Percentiles rank a stretch among this genome's conserved stretches.
These are phyloP conservation scores for Colletotrichum sojae DNA, from an alignment of 2,329 filamentous ascomycete species.

Conservation along the genomic window DNA sequence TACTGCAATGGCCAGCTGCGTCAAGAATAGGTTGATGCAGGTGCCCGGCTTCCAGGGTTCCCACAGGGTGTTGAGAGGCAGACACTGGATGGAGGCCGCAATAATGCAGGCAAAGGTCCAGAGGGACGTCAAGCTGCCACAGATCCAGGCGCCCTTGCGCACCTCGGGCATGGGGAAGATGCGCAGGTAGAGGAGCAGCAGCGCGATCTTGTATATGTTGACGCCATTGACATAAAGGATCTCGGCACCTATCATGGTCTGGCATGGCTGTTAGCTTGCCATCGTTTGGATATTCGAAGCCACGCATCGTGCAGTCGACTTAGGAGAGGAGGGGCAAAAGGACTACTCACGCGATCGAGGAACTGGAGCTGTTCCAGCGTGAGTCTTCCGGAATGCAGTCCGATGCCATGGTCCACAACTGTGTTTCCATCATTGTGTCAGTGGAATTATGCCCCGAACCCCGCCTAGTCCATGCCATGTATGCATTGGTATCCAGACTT, in stretches of 20 bases:
- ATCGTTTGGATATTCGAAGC: neutral
- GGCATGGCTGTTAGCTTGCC: neutral
- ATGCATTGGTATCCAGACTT: neutral
- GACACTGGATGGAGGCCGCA: conserved; percentile 30
- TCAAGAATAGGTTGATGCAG: conserved; percentile 37
- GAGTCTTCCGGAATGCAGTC: conserved; percentile 31
- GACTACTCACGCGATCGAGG: conserved; percentile 24
- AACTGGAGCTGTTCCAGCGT: conserved; percentile 30
- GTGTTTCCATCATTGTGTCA: neutral
- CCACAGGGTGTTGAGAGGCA: conserved; percentile 30
- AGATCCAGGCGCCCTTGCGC: conserved; percentile 40
- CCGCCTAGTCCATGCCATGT: too few species aligned
- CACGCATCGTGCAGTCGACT: too few species aligned
- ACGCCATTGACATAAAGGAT: conserved; percentile 39
- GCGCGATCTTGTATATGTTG: conserved; percentile 51
- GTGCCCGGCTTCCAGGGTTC: conserved; percentile 34
- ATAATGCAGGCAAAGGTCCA: conserved; percentile 37
- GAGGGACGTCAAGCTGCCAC: conserved; percentile 18
- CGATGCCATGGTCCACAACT: conserved; percentile 34
- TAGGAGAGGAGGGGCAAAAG: neutral
- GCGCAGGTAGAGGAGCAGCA: conserved; percentile 58
- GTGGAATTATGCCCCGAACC: neutral
- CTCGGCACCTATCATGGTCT: conserved; percentile 36
- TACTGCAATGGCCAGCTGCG: conserved; percentile 30
- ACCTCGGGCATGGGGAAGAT: conserved; percentile 55